A percentile compares a stretch with the other conserved stretches of the same genome.
Evolutionary conservation across 2,329 filamentous ascomycete species (phyloP).

Genomic region (Verticillium tricorpus): DNA sequence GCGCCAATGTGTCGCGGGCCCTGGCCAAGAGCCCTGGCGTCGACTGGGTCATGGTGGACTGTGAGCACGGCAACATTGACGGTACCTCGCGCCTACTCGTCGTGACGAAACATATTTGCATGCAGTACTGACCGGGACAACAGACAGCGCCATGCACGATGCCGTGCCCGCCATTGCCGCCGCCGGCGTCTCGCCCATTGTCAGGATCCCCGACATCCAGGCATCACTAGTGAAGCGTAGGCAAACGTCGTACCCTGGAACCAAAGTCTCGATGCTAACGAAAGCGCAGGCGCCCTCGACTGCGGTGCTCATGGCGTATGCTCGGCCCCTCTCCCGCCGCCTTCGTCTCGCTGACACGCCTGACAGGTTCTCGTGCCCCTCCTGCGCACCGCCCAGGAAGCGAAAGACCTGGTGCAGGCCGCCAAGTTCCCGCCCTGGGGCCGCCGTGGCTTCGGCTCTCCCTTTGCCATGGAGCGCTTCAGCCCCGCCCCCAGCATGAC

Average conservation of each 20-base stretch:
- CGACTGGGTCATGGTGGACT: constrained; percentile 62
- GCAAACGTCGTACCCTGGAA: constrained; percentile 14
- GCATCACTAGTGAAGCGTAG: constrained; percentile 53
- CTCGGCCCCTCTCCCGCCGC: not conserved
- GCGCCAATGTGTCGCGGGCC: constrained; percentile 52
- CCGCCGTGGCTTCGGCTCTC: constrained; percentile 50
- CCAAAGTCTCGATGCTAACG: not conserved
- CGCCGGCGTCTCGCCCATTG: constrained; percentile 35
- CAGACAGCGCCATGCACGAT: constrained; percentile 48
- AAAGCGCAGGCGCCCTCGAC: constrained; percentile 46
- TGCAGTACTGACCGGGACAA: not conserved
- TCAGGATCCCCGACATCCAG: constrained; percentile 53
- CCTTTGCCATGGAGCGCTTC: constrained; percentile 48
- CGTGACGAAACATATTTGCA: not conserved
- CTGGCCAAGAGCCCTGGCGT: constrained; percentile 57
- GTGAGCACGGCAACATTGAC: constrained; percentile 48
- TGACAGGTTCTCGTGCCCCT: constrained; percentile 46
- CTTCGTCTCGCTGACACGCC: constrained; percentile 3
- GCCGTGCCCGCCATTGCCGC: constrained; percentile 47
- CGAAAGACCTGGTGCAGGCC: constrained; percentile 41
- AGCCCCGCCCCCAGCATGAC: constrained; percentile 41
- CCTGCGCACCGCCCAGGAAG: constrained; percentile 49
- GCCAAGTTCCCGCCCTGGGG: constrained; percentile 55
- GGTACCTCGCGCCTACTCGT: constrained; percentile 34
- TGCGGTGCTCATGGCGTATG: constrained; percentile 51